A percentile compares a stretch with the other conserved stretches of the same genome.
These are phyloP conservation scores for Trichoderma oligosporum DNA, from an alignment of 2,329 filamentous ascomycete genomes.

Conservation along the genomic window DNA sequence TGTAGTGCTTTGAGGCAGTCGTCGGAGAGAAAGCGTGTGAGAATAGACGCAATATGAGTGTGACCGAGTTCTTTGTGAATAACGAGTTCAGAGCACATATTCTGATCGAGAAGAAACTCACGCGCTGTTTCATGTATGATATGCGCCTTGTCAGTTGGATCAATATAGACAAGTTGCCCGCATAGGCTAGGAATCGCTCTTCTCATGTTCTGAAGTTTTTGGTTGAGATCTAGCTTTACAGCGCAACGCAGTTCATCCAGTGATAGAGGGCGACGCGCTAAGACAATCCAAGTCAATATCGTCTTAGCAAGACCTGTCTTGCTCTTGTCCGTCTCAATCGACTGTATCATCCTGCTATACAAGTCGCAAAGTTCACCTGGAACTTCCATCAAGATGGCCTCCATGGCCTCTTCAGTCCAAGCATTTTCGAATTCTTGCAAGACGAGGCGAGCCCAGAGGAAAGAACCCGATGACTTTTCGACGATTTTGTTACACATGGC, in stretches of 20 bases:
- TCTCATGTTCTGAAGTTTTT: background rate
- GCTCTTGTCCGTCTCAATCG: constrained; percentile 1
- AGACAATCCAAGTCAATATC: constrained; percentile 6
- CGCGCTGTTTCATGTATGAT: constrained; percentile 3
- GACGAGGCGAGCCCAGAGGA: constrained; percentile 9
- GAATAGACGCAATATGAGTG: background rate
- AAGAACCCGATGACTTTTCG: constrained; percentile 11
- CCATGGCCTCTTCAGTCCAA: constrained; percentile 10
- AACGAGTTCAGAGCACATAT: background rate
- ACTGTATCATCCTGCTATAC: background rate
- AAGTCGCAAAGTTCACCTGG: background rate
- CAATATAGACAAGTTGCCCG: constrained; percentile 3
- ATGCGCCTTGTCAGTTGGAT: background rate
- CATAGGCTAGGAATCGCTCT: background rate
- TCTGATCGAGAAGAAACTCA: constrained; percentile 1
- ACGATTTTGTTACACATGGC: constrained; percentile 8
- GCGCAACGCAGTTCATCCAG: constrained; percentile 1
- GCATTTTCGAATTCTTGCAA: constrained; percentile 12
- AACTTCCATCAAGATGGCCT: background rate
- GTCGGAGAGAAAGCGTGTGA: background rate
- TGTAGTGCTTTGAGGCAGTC: background rate
- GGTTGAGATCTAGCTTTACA: constrained; percentile 7
- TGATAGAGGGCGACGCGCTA: constrained; percentile 1
- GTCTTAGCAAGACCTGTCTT: background rate
- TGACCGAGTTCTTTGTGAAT: background rate